Conservation (phyloP, 805 yeast species). For the Kluyveromyces siamensis region DNA sequence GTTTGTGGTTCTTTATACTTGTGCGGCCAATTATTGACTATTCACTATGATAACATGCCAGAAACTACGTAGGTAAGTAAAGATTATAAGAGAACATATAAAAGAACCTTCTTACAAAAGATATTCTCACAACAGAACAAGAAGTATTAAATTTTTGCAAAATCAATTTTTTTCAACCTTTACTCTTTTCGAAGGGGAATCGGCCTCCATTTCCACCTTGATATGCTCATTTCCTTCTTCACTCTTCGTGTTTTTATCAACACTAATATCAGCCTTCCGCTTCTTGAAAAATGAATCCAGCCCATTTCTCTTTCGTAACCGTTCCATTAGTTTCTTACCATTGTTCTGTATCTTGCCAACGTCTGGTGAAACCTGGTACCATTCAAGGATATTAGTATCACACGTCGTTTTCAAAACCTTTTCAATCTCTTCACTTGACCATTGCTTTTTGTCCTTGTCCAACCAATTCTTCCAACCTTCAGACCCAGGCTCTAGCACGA, state of each 20-base stretch:
- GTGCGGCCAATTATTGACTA: conserved; percentile 41
- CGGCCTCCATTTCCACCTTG: neutral
- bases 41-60: neutral
- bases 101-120: no score
- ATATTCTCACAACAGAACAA: no score
- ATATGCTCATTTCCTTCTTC: conserved; percentile 2
- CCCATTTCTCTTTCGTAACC: conserved; percentile 14
- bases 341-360: conserved; percentile 57
- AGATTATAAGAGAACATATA: no score
- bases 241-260: conserved; percentile 4
- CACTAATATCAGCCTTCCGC: neutral
- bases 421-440: conserved; percentile 34
- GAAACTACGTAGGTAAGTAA: neutral
- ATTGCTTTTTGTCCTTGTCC: conserved; percentile 28
- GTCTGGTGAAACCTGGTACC: conserved; percentile 47
- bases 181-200: neutral
- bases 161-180: neutral
- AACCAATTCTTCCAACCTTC: conserved; percentile 61
- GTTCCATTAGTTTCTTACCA: conserved; percentile 26
- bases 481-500: conserved; percentile 51
- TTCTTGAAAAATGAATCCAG: conserved; percentile 6
- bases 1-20: conserved; percentile 68
- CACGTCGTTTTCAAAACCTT: conserved; percentile 32
- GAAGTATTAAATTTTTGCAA: neutral
- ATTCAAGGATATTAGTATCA: conserved; percentile 32